phyloP scores from a whole-genome alignment of 371 early-diverging fungal species.

The Blastocladiella emersonii region DNA sequence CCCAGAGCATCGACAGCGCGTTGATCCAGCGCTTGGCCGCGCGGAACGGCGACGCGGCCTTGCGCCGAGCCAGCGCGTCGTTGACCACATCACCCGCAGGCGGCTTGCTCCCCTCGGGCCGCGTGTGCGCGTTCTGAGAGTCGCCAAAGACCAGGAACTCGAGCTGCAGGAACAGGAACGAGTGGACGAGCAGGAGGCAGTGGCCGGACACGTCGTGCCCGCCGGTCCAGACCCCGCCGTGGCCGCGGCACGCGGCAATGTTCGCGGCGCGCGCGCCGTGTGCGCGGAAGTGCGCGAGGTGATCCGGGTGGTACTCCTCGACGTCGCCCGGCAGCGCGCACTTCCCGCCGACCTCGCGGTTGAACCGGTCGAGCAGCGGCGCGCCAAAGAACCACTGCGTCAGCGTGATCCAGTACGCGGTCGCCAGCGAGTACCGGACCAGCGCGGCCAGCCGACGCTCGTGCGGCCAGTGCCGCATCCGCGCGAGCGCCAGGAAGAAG shows the following conservation, averaged over 20 bases:
- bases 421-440: constrained; percentile 47
- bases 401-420: constrained; percentile 62
- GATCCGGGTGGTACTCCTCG: constrained; percentile 8
- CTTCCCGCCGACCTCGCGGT: constrained; percentile 49
- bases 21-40: constrained; percentile 9
- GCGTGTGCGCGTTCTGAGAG: constrained; percentile 8
- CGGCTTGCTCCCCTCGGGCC: constrained; percentile 10
- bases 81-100: too few relatives aligned
- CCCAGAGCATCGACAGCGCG: constrained; percentile 42
- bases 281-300: constrained; percentile 5
- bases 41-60: constrained; percentile 21
- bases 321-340: constrained; percentile 17
- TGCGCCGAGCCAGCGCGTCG: constrained; percentile 1
- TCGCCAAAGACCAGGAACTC: constrained; percentile 35
- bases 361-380: constrained; percentile 62
- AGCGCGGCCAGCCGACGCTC: constrained; percentile 11
- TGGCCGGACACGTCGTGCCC: constrained; percentile 82
- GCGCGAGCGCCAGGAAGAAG: neutral
- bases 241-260: constrained; percentile 27
- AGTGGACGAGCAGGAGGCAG: constrained; percentile 70
- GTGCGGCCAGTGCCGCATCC: neutral
- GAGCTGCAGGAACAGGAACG: constrained; percentile 62
- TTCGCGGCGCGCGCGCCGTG: neutral
- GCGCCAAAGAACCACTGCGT: constrained; percentile 71
- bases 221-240: constrained; percentile 60